Conservation (phyloP, 2,329 filamentous ascomycete genomes). For the Macrophomina pseudophaseolina region DNA sequence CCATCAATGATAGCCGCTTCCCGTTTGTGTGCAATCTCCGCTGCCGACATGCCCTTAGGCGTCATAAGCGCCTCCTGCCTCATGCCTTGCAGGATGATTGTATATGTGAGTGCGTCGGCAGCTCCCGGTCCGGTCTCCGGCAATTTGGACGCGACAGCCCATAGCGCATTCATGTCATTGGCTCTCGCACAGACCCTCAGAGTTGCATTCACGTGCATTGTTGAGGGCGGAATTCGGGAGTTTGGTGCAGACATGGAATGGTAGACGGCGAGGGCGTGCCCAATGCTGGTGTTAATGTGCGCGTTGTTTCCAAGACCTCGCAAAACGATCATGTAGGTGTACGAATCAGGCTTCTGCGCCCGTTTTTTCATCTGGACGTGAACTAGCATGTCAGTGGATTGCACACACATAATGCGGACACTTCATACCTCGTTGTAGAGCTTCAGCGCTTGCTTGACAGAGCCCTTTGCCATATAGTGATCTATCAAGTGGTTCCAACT, state of each 20-base stretch:
- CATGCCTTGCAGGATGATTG: conserved; percentile 80
- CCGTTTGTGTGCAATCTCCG: conserved; percentile 37
- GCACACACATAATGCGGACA: too few species aligned
- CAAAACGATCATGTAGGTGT: conserved; percentile 85
- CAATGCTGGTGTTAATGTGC: conserved; percentile 63
- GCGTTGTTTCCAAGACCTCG: conserved; percentile 70
- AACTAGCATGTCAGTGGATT: conserved; percentile 28
- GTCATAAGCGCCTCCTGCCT: conserved; percentile 48
- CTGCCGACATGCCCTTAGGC: background rate
- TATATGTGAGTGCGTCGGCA: conserved; percentile 77
- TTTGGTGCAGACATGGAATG: conserved; percentile 71
- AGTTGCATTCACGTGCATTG: conserved; percentile 87
- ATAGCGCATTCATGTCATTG: conserved; percentile 78
- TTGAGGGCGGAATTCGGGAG: conserved; percentile 70
- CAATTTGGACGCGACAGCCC: conserved; percentile 74
- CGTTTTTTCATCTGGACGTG: conserved; percentile 86
- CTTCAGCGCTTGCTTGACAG: conserved; percentile 70
- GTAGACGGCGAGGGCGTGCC: conserved; percentile 76
- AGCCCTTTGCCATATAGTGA: conserved; percentile 67
- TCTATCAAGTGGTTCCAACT: conserved; percentile 89
- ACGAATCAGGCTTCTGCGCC: conserved; percentile 75
- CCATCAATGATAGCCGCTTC: conserved; percentile 66
- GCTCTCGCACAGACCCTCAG: conserved; percentile 79
- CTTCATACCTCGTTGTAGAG: conserved; percentile 82
- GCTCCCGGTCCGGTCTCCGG: conserved; percentile 66